phyloP scores from a whole-genome alignment of 2,329 filamentous ascomycete genomes.

The Cercospora sp. region DNA sequence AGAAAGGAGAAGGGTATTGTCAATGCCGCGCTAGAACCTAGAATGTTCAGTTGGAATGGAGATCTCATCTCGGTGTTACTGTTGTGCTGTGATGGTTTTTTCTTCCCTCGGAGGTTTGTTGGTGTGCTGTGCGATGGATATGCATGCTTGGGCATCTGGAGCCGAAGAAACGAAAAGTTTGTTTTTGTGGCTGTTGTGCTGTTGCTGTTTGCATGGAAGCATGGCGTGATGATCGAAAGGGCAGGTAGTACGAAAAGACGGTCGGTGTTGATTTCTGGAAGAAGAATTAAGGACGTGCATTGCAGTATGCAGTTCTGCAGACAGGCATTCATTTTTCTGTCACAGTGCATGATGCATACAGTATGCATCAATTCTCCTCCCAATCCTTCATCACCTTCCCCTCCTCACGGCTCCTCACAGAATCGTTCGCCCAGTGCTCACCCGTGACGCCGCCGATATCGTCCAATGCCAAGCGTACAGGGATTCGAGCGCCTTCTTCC shows the following conservation, averaged over 20 bases:
- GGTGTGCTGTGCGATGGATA: neutral
- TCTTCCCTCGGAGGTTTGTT: neutral
- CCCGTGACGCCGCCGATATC: constrained; percentile 39
- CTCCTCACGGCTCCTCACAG: constrained; percentile 34
- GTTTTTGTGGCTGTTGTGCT: neutral
- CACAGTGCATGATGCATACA: neutral
- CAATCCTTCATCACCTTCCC: constrained; percentile 37
- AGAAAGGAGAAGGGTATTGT: neutral
- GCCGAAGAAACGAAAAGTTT: neutral
- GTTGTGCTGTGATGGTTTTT: neutral
- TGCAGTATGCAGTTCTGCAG: neutral
- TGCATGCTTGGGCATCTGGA: neutral
- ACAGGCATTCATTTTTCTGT: neutral
- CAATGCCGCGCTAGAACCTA: neutral
- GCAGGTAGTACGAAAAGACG: neutral
- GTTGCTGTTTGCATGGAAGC: neutral
- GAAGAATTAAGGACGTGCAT: neutral
- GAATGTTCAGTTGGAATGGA: neutral
- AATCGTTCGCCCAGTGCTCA: constrained; percentile 41
- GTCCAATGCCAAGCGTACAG: constrained; percentile 39
- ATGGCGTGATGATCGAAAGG: neutral
- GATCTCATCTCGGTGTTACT: constrained; percentile 2
- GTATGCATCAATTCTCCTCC: constrained; percentile 25
- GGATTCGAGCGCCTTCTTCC: constrained; percentile 41
- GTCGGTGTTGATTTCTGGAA: neutral